A percentile compares a stretch with the other conserved stretches of the same genome.
These are phyloP conservation scores for Candida sp. DNA, from an alignment of 1,139 yeast species.

Conservation along the genomic window DNA sequence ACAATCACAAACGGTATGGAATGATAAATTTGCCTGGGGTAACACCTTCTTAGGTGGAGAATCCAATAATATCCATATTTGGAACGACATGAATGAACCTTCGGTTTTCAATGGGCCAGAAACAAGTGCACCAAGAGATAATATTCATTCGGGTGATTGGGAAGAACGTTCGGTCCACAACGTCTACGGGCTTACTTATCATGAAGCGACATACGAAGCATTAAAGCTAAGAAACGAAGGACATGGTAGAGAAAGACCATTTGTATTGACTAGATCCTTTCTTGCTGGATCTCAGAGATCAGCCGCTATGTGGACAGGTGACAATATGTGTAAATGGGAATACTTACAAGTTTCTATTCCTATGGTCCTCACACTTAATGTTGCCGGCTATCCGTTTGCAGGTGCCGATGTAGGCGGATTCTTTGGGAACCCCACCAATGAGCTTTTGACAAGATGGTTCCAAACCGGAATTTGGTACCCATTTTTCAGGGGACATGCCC, in stretches of 20 bases:
- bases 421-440: constrained; percentile 83
- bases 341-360: constrained; percentile 78
- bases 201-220: constrained; percentile 74
- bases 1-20: constrained; percentile 60
- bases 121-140: constrained; percentile 81
- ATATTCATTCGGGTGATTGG: constrained; percentile 72
- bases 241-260: constrained; percentile 64
- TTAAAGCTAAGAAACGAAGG: constrained; percentile 46
- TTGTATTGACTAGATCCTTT: constrained; percentile 82
- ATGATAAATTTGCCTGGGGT: constrained; percentile 18
- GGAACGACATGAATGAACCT: constrained; percentile 99
- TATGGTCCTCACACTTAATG: constrained; percentile 77
- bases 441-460: constrained; percentile 87
- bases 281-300: constrained; percentile 90
- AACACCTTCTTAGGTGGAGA: constrained; percentile 50
- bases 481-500: constrained; percentile 95
- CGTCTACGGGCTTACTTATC: constrained; percentile 73
- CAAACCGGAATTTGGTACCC: constrained; percentile 97
- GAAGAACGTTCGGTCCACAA: constrained; percentile 94
- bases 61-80: constrained; percentile 63
- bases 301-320: constrained; percentile 98
- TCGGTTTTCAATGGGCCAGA: constrained; percentile 95
- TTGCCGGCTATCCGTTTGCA: constrained; percentile 86
- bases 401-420: constrained; percentile 99
- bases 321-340: constrained; percentile 92